Evolutionary conservation across 2,329 filamentous ascomycete genomes (phyloP).

Genomic region (Xylaria sp.): DNA sequence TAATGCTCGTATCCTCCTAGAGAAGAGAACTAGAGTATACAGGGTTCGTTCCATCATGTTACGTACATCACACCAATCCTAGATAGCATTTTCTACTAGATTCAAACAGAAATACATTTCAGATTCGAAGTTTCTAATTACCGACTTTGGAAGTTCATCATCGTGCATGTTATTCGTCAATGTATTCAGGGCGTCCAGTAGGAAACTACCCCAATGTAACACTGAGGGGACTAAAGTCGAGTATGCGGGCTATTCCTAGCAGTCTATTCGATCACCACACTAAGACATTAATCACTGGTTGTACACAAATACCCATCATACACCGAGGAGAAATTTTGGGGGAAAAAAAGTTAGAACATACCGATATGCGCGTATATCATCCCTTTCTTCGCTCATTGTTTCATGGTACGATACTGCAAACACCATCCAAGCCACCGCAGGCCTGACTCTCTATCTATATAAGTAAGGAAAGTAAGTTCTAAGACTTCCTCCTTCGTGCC

Average conservation of each 20-base stretch:
- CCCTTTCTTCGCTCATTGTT: neutral
- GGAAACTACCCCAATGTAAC: neutral
- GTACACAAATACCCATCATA: neutral
- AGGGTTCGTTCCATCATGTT: neutral
- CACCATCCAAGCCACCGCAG: neutral
- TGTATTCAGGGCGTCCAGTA: neutral
- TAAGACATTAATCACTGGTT: neutral
- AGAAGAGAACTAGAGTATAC: neutral
- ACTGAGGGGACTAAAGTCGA: neutral
- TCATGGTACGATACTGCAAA: neutral
- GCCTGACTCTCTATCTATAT: neutral
- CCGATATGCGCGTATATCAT: neutral
- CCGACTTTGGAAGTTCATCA: neutral
- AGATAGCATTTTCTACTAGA: neutral
- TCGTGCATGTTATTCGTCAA: neutral
- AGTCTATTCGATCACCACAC: neutral
- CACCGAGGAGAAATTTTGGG: neutral
- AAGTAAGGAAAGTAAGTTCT: neutral
- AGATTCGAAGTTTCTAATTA: neutral
- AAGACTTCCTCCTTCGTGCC: neutral
- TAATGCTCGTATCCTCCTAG: neutral
- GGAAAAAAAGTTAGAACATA: neutral
- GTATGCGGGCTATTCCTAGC: neutral
- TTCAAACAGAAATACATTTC: neutral
- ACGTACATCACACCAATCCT: neutral